These are phyloP conservation scores for Phialophora expanda DNA, from an alignment of 2,329 filamentous ascomycete species.

Conservation along the genomic window DNA sequence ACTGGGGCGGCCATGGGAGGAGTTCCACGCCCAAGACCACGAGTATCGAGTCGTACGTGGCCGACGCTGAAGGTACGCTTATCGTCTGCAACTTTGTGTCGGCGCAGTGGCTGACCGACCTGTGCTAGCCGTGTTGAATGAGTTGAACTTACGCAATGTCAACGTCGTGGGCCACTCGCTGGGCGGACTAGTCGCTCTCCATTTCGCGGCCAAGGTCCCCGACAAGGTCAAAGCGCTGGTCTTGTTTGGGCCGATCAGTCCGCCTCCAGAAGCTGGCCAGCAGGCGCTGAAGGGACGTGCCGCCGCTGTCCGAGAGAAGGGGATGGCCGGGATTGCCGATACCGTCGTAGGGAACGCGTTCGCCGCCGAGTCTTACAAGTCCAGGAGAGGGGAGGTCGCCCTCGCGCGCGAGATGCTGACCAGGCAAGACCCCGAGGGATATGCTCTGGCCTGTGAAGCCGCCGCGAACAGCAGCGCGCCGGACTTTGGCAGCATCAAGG, in stretches of 20 bases:
- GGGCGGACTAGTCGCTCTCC: slow-evolving; percentile 56
- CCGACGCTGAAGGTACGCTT: slow-evolving; percentile 17
- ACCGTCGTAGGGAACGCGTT: slow-evolving; percentile 43
- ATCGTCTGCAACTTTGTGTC: neutral
- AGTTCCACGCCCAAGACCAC: slow-evolving; percentile 55
- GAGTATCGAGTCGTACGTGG: slow-evolving; percentile 23
- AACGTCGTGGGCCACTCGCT: slow-evolving; percentile 51
- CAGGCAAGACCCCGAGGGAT: slow-evolving; percentile 57
- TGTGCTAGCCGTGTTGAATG: slow-evolving; percentile 13
- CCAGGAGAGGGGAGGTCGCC: slow-evolving; percentile 9
- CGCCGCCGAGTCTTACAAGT: slow-evolving; percentile 16
- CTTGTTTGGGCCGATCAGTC: slow-evolving; percentile 55
- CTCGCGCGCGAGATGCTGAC: slow-evolving; percentile 21
- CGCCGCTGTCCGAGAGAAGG: slow-evolving; percentile 49
- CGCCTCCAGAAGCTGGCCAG: slow-evolving; percentile 48
- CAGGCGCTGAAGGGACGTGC: slow-evolving; percentile 46
- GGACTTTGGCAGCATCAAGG: slow-evolving; percentile 34
- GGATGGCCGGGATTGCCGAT: slow-evolving; percentile 50
- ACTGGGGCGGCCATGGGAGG: slow-evolving; percentile 62
- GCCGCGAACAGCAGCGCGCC: slow-evolving; percentile 44
- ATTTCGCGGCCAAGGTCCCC: slow-evolving; percentile 49
- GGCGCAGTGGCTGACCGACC: neutral
- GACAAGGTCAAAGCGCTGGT: slow-evolving; percentile 52
- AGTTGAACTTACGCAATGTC: slow-evolving; percentile 46
- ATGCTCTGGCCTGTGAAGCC: slow-evolving; percentile 59